These are phyloP conservation scores for Zoysia matrella DNA, from an alignment of 202 grass and related monocot species.

Conservation along the genomic window DNA sequence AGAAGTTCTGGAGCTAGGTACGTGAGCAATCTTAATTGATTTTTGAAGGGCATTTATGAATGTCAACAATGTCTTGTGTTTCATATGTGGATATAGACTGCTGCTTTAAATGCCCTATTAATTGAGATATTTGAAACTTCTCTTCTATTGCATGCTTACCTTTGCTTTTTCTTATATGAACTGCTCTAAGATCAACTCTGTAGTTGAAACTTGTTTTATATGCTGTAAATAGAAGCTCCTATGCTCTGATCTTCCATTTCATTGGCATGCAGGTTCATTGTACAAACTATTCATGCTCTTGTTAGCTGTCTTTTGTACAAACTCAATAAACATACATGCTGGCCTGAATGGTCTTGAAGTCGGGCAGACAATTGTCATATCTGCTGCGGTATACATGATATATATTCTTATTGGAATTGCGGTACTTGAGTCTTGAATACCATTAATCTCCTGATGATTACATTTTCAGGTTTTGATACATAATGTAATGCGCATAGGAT, in stretches of 20 bases:
- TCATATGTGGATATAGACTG: not conserved
- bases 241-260: conserved; percentile 28
- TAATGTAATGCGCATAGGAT: conserved; percentile 97
- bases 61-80: too few relatives aligned
- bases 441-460: not conserved
- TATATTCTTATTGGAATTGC: not conserved
- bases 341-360: conserved; percentile 97
- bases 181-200: not conserved
- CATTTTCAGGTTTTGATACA: conserved; percentile 93
- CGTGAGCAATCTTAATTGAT: not conserved
- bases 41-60: too few relatives aligned
- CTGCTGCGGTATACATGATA: conserved; percentile 76
- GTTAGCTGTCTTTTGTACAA: conserved; percentile 95
- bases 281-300: conserved; percentile 96
- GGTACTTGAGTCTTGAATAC: not conserved
- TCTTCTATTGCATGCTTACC: conserved; percentile 14
- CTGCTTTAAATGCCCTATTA: not conserved
- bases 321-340: conserved; percentile 99
- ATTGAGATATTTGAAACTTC: not conserved
- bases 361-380: conserved; percentile 94
- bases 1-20: conserved; percentile 92
- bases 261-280: conserved; percentile 64
- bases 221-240: conserved; percentile 14
- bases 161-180: conserved; percentile 18
- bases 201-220: conserved; percentile 23